Evolutionary conservation across 169 alveolate species (phyloP).

Genomic region (Plasmodium vivax): DNA sequence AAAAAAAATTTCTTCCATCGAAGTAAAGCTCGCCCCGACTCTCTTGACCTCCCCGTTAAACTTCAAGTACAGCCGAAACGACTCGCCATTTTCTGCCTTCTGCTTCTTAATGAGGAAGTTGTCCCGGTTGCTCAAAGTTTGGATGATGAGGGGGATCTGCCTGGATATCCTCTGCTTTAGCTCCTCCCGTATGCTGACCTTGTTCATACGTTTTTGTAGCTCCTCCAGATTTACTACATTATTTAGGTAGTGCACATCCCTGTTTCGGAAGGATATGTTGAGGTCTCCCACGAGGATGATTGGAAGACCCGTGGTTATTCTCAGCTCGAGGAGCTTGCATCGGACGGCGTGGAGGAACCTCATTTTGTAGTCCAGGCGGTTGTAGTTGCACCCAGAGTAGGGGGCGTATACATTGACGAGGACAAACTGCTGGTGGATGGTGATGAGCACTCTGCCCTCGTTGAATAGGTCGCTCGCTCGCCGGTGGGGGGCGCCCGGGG

Average conservation of each 20-base stretch:
- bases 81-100: conserved; percentile 24
- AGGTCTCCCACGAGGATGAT: conserved; percentile 75
- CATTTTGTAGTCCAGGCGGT: conserved; percentile 67
- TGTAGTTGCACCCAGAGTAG: conserved; percentile 67
- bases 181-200: conserved; percentile 24
- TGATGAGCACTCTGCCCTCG: conserved; percentile 74
- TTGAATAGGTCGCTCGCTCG: conserved; percentile 14
- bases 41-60: conserved; percentile 17
- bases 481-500: neutral
- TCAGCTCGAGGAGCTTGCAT: conserved; percentile 20
- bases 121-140: conserved; percentile 11
- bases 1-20: conserved; percentile 46
- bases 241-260: conserved; percentile 43
- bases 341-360: conserved; percentile 75
- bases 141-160: conserved; percentile 15
- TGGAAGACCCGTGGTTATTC: conserved; percentile 75
- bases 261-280: conserved; percentile 54
- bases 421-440: conserved; percentile 50
- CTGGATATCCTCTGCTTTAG: conserved; percentile 2
- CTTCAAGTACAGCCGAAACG: conserved; percentile 18
- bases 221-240: conserved; percentile 41
- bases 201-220: neutral
- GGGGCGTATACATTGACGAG: conserved; percentile 75
- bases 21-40: conserved; percentile 18
- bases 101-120: conserved; percentile 45